phyloP scores from a whole-genome alignment of 371 early-diverging fungal species.

The Dinochytrium kinnereticum region DNA sequence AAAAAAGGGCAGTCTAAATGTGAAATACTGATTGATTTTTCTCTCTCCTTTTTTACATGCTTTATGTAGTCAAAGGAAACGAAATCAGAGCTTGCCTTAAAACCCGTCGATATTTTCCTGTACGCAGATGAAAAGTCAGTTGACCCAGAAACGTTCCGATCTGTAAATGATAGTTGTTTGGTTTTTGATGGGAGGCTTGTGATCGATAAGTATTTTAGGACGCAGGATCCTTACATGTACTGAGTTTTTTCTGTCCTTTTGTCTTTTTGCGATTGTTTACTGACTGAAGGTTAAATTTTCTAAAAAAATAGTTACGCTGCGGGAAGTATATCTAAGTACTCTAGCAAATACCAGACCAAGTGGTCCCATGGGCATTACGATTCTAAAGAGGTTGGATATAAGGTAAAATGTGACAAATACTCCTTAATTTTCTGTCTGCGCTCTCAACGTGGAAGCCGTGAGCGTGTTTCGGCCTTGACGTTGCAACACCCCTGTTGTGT shows the following conservation, averaged over 20 bases:
- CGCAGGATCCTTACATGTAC: slow-evolving; percentile 54
- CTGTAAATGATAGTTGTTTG: slow-evolving; percentile 53
- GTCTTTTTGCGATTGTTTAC: neutral
- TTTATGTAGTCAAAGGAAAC: slow-evolving; percentile 11
- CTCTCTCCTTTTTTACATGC: neutral
- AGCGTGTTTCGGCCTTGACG: slow-evolving; percentile 35
- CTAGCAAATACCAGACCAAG: slow-evolving; percentile 49
- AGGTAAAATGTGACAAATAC: slow-evolving; percentile 31
- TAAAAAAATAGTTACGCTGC: slow-evolving; percentile 51
- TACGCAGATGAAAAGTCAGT: slow-evolving; percentile 52
- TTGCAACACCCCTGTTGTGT: neutral
- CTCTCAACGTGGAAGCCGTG: slow-evolving; percentile 56
- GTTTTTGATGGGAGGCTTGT: slow-evolving; percentile 56
- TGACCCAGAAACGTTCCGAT: slow-evolving; percentile 44
- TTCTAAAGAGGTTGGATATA: slow-evolving; percentile 49
- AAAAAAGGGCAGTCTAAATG: too few relatives aligned
- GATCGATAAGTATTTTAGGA: slow-evolving; percentile 54
- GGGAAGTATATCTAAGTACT: slow-evolving; percentile 52
- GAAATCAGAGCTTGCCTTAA: neutral
- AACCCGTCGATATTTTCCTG: slow-evolving; percentile 36
- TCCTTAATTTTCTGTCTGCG: too few relatives aligned
- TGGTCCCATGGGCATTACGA: slow-evolving; percentile 51
- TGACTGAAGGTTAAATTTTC: neutral
- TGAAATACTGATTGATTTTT: too few relatives aligned
- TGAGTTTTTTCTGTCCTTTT: neutral